Conservation (phyloP, 768 basidiomycete species). For the Mycena epipterygia region DNA sequence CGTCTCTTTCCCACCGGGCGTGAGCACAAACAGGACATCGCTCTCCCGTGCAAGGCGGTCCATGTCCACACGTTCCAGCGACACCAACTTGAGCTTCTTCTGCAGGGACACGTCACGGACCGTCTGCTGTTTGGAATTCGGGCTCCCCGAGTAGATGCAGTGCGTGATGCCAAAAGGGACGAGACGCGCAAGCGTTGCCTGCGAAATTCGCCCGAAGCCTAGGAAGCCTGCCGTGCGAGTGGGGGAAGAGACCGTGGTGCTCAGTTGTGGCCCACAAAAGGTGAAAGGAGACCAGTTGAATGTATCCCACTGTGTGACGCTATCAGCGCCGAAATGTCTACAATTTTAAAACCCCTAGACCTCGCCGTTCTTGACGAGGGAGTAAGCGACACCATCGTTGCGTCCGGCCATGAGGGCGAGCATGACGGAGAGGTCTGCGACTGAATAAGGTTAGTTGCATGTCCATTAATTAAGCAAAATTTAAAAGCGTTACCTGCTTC, state of each 20-base stretch:
- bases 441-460: conserved; percentile 51
- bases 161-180: conserved; percentile 84
- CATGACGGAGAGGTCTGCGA: conserved; percentile 93
- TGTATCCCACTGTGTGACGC: conserved; percentile 61
- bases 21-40: conserved; percentile 89
- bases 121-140: conserved; percentile 61
- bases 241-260: conserved; percentile 61
- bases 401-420: conserved; percentile 94
- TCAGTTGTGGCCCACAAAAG: conserved; percentile 87
- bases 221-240: conserved; percentile 87
- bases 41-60: conserved; percentile 81
- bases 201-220: conserved; percentile 94
- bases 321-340: background rate
- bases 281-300: conserved; percentile 86
- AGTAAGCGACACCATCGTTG: conserved; percentile 75
- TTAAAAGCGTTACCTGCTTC: conserved; percentile 79
- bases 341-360: conserved; percentile 53
- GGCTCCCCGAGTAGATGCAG: conserved; percentile 76
- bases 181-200: conserved; percentile 76
- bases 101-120: conserved; percentile 53
- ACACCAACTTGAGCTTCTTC: conserved; percentile 46
- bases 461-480: background rate
- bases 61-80: conserved; percentile 71
- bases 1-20: conserved; percentile 82
- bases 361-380: conserved; percentile 77